A percentile compares a stretch with the other conserved stretches of the same genome.
phyloP scores from a whole-genome alignment of 345 rosid species.

The Durio zibethinus region DNA sequence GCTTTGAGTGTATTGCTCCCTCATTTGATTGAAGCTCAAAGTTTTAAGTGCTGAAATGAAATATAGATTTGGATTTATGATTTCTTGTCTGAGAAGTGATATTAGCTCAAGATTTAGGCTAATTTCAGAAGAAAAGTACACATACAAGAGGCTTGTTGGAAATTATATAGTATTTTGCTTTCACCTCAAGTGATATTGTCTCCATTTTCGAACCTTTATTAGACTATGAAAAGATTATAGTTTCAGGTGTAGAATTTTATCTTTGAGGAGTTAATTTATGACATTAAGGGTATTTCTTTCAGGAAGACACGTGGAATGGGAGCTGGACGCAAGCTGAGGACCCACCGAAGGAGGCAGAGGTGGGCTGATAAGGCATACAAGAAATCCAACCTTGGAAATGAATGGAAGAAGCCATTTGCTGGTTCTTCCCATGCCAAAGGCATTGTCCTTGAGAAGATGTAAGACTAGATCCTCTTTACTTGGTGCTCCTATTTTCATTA shows the following conservation, averaged over 20 bases:
- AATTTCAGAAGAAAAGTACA: neutral
- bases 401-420: conserved; percentile 77
- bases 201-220: neutral
- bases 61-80: neutral
- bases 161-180: neutral
- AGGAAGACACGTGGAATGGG: conserved; percentile 76
- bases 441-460: conserved; percentile 70
- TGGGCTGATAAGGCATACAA: conserved; percentile 72
- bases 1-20: neutral
- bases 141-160: neutral
- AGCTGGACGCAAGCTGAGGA: conserved; percentile 62
- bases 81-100: neutral
- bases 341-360: conserved; percentile 54
- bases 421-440: conserved; percentile 75
- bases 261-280: neutral
- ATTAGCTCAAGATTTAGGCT: neutral
- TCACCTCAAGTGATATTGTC: neutral
- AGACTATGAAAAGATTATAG: neutral
- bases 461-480: neutral
- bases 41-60: neutral
- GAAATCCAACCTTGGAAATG: conserved; percentile 62
- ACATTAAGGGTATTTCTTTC: neutral
- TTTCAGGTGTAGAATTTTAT: neutral
- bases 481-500: neutral
- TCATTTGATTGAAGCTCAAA: neutral